Evolutionary conservation across 2,329 filamentous ascomycete genomes (phyloP).

Genomic region (Aureobasidium musti): DNA sequence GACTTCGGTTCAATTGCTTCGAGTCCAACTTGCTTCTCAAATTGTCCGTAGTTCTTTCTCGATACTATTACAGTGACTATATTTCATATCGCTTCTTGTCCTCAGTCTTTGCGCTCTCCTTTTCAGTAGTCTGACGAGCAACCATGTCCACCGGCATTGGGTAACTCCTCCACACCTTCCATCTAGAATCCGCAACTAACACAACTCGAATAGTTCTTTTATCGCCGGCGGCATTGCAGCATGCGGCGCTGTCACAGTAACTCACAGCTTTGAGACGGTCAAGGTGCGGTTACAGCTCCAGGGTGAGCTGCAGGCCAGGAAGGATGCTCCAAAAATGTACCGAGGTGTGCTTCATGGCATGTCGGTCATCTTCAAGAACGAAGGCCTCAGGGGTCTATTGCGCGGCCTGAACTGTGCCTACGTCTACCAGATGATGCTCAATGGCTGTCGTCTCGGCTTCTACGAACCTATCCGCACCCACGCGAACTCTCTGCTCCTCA

Average conservation of each 20-base stretch:
- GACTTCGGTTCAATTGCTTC: conserved; percentile 2
- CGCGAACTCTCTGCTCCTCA: conserved; percentile 53
- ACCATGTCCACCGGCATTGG: conserved; percentile 54
- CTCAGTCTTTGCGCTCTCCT: background rate
- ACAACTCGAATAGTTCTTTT: conserved; percentile 65
- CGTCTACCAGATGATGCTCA: conserved; percentile 93
- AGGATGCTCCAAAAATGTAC: conserved; percentile 84
- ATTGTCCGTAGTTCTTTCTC: background rate
- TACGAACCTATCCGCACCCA: conserved; percentile 88
- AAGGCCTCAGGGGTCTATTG: conserved; percentile 82
- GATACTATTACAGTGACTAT: background rate
- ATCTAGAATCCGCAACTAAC: conserved; percentile 5
- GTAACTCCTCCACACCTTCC: conserved; percentile 36
- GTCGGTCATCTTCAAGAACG: conserved; percentile 84
- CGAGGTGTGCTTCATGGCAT: conserved; percentile 89
- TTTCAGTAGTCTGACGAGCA: background rate
- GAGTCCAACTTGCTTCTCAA: conserved; percentile 4
- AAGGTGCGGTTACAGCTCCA: conserved; percentile 98
- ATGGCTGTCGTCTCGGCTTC: conserved; percentile 94
- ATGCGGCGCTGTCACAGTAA: conserved; percentile 95
- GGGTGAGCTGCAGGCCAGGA: conserved; percentile 87
- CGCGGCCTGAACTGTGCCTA: conserved; percentile 90
- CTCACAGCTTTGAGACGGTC: conserved; percentile 97
- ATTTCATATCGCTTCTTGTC: background rate
- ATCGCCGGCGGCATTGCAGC: conserved; percentile 95